Base-by-base conservation (phyloP, 2,329 filamentous ascomycete species). In the Epichloe sylvatica region DNA sequence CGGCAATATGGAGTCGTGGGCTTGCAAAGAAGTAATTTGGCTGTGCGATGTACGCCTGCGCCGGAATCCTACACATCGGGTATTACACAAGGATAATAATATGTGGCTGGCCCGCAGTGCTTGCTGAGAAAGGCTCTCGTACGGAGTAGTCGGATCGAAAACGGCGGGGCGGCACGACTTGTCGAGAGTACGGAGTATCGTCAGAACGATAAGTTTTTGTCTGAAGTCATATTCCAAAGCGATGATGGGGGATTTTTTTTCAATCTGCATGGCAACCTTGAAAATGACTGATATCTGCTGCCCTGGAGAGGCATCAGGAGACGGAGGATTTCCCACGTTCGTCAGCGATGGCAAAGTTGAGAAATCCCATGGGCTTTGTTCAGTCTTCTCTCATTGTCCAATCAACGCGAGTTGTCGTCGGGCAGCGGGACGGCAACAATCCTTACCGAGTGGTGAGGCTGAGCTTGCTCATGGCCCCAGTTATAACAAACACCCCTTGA, bases 291-390 rank as follows among this genome's bases (percentile, higher is more conserved):
- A 11, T 30, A 11, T 30, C 25, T 30, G 8, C 25, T 8, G 25
- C 9, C 25, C 25, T 11, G 25, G 25, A 30, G 17, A 13, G 15
- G 19, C 15, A 23, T 25, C 17, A 23, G 21, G 39, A 41, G 39
- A 21, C 21, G 41, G 23, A 30, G 23, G 2, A 17, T 45, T 49
- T 46, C 12, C 50, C 46, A 51, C 49, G 15, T 33, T 25, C 15
- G 4, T 5, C 11, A 36, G 17, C n/a, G 43, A 51, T 46, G 30
- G 50, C 30, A 46, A 51, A 51, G 25, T 41, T 46, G 45, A 40
- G 45, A 33, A 50, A 51, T 46, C 38, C 50, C 50, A 49, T 48
- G 25, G 25, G 25, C 25, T 30, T 30, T 23, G 21, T 23, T 23
- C 21, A 1, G 21, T 21, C 21, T 23, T 5, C 21, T 5, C 21